Evolutionary conservation across 192 early-diverging fungal genomes (phyloP).

Genomic region (Coemansia sp.): DNA sequence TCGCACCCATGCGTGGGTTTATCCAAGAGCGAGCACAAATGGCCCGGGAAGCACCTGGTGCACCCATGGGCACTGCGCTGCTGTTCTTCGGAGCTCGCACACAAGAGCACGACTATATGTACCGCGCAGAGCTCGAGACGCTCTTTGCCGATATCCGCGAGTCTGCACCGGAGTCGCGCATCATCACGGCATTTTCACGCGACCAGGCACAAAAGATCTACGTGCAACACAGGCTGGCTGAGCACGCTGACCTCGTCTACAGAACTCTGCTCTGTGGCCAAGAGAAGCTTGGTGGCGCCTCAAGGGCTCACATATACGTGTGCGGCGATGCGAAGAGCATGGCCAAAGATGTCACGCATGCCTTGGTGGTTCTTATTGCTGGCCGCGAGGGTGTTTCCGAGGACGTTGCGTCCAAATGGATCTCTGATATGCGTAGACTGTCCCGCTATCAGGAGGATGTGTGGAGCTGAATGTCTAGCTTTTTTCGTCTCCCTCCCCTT

Average conservation of each 20-base stretch:
- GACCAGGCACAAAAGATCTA: conserved; percentile 86
- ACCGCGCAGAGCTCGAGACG: conserved; percentile 75
- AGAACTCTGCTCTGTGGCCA: conserved; percentile 69
- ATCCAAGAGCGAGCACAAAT: conserved; percentile 80
- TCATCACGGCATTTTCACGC: conserved; percentile 92
- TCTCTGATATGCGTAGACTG: conserved; percentile 77
- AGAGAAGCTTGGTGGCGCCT: conserved; percentile 42
- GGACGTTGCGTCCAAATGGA: conserved; percentile 70
- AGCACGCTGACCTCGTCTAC: conserved; percentile 78
- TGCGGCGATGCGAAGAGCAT: conserved; percentile 97
- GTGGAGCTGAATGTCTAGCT: conserved; percentile 66
- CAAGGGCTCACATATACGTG: conserved; percentile 78
- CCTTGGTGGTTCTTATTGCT: conserved; percentile 68
- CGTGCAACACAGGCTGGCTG: conserved; percentile 87
- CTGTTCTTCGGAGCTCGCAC: conserved; percentile 96
- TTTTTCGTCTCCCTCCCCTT: conserved; percentile 3
- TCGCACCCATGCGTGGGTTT: conserved; percentile 98
- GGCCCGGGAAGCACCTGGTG: conserved; percentile 56
- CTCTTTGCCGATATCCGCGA: conserved; percentile 62
- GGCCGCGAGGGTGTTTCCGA: conserved; percentile 63
- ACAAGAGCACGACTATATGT: conserved; percentile 85
- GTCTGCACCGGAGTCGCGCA: conserved; percentile 57
- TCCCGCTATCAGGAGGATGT: conserved; percentile 95
- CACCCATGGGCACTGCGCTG: conserved; percentile 72
- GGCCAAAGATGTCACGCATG: conserved; percentile 85